A percentile compares a stretch with the other conserved stretches of the same genome.
phyloP scores from a whole-genome alignment of 2,329 filamentous ascomycete genomes.

The Lachnellula occidentalis region DNA sequence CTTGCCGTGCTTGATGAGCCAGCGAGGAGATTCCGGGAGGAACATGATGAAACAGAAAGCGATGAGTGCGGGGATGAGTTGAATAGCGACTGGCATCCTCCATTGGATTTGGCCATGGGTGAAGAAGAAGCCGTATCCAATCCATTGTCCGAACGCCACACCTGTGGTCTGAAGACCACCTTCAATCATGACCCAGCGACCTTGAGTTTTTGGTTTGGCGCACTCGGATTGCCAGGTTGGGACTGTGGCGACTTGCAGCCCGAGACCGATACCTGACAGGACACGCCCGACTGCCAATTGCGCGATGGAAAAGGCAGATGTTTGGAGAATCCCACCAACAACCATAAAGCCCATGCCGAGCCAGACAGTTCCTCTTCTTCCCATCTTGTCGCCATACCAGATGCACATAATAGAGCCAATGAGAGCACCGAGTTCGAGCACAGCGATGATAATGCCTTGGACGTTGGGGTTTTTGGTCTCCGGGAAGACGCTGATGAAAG shows the following conservation, averaged over 20 bases:
- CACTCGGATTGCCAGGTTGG: constrained; percentile 42
- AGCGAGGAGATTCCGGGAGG: constrained; percentile 29
- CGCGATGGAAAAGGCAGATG: constrained; percentile 31
- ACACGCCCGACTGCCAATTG: constrained; percentile 38
- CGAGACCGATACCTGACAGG: constrained; percentile 19
- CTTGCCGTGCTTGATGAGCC: constrained; percentile 26
- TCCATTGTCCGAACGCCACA: no score
- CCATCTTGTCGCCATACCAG: not conserved
- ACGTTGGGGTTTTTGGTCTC: no score
- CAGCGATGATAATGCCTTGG: no score
- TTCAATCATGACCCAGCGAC: constrained; percentile 39
- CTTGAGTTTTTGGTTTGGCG: constrained; percentile 37
- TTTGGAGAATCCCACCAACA: constrained; percentile 25
- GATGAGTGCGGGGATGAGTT: constrained; percentile 27
- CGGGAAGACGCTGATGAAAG: no score
- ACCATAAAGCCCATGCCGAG: not conserved
- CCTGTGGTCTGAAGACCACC: constrained; percentile 29
- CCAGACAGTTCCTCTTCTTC: constrained; percentile 4
- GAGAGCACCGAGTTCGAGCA: no score
- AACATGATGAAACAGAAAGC: constrained; percentile 25
- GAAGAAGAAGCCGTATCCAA: constrained; percentile 29
- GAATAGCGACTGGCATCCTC: constrained; percentile 22
- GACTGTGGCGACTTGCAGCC: constrained; percentile 32
- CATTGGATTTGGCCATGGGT: constrained; percentile 6
- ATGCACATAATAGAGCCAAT: no score